Conservation (phyloP, 768 basidiomycete genomes). For the Agaricus sinodeliciosus region DNA sequence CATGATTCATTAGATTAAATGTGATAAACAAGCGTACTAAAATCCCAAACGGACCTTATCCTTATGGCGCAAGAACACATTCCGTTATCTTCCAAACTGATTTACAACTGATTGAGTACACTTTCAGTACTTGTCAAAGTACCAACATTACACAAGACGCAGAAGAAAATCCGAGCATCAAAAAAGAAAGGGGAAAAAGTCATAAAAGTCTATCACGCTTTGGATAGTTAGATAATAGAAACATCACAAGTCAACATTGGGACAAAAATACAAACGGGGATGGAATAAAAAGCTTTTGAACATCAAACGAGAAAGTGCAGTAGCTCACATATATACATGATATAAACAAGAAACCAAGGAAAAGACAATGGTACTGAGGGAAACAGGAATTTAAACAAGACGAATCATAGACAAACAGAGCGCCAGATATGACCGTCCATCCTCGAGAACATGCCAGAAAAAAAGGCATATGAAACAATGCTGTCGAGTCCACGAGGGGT, state of each 20-base stretch:
- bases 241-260: background rate
- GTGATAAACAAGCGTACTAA: too few relatives aligned
- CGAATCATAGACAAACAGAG: constrained; percentile 1
- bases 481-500: background rate
- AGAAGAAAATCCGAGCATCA: background rate
- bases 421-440: background rate
- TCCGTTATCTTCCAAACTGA: background rate
- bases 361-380: background rate
- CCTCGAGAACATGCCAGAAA: constrained; percentile 2
- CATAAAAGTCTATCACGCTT: constrained; percentile 5
- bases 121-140: background rate
- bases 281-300: background rate
- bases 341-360: constrained; percentile 2
- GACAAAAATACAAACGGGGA: background rate
- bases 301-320: background rate
- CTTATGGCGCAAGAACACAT: background rate
- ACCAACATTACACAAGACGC: background rate
- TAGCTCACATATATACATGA: background rate
- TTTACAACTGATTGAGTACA: background rate
- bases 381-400: background rate
- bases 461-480: background rate
- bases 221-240: background rate
- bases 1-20: too few relatives aligned
- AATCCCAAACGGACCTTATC: background rate
- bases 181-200: constrained; percentile 1